These are phyloP conservation scores for Euphorbia schlechtendalii DNA, from an alignment of 441 rosid genomes.

Conservation along the genomic window DNA sequence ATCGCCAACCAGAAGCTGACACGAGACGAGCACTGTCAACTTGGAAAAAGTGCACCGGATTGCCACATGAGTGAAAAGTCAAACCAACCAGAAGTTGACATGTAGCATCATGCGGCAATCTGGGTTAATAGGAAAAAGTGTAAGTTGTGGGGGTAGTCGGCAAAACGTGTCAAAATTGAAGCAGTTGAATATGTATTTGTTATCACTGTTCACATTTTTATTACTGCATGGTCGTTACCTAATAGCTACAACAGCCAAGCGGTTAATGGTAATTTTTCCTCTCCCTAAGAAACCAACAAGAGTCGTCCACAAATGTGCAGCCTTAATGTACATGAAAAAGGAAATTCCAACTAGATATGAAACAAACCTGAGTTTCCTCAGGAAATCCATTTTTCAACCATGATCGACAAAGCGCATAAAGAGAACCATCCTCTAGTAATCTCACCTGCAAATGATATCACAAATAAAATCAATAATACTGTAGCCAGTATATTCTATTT, in stretches of 20 bases:
- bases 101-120: no score
- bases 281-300: neutral
- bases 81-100: no score
- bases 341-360: conserved; percentile 6
- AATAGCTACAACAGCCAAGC: neutral
- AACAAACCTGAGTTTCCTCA: conserved; percentile 64
- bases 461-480: neutral
- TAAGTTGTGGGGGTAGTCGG: no score
- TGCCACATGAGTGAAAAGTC: no score
- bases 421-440: conserved; percentile 59
- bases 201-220: neutral
- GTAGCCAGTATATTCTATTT: neutral
- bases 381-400: conserved; percentile 85
- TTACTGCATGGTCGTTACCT: no score
- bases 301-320: neutral
- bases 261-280: neutral
- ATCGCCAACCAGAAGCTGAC: no score
- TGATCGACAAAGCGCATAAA: conserved; percentile 77
- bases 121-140: no score
- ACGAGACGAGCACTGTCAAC: no score
- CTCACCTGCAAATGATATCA: conserved; percentile 42
- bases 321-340: conserved; percentile 7
- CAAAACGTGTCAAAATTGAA: no score
- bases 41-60: no score
- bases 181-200: no score